A percentile compares a stretch with the other conserved stretches of the same genome.
Conservation (phyloP, 306 rosid species). For the Trifolium fragiferum region DNA sequence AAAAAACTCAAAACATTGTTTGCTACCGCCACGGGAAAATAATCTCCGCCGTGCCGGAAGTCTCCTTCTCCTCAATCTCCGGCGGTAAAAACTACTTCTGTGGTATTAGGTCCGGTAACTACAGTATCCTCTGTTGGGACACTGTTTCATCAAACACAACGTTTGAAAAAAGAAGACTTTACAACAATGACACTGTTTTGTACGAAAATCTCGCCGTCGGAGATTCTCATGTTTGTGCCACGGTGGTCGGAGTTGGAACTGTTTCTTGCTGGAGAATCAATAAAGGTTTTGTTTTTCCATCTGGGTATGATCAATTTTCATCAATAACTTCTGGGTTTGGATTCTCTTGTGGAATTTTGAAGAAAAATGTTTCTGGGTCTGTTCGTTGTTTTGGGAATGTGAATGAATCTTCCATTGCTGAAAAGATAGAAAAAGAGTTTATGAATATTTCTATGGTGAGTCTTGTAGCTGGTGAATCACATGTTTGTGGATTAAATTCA, state of each 20-base stretch:
- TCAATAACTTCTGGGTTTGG: conserved; percentile 85
- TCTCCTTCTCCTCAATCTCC: conserved; percentile 70
- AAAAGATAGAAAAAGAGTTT: conserved; percentile 51
- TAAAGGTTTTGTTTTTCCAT: conserved; percentile 13
- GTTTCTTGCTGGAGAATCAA: conserved; percentile 68
- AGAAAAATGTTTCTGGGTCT: conserved; percentile 20
- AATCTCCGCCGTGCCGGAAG: conserved; percentile 49
- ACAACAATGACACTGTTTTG: conserved; percentile 48
- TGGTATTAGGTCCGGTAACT: conserved; percentile 79
- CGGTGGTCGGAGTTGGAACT: conserved; percentile 50
- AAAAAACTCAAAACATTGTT: conserved; percentile 54
- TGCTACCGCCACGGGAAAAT: conserved; percentile 62
- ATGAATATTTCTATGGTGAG: conserved; percentile 59
- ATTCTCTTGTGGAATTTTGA: conserved; percentile 79
- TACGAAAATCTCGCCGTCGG: conserved; percentile 78
- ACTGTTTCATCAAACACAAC: conserved; percentile 25
- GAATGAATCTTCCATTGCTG: conserved; percentile 29
- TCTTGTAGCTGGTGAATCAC: conserved; percentile 72
- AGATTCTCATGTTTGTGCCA: conserved; percentile 73
- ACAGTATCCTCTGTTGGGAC: conserved; percentile 81
- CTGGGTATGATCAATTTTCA: conserved; percentile 49
- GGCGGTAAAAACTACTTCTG: conserved; percentile 77
- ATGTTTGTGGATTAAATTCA: conserved; percentile 75
- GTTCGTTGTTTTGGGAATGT: conserved; percentile 78
- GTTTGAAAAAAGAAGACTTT: conserved; percentile 52